Conservation (phyloP, 345 rosid genomes). For the Gossypium longicalyx region DNA sequence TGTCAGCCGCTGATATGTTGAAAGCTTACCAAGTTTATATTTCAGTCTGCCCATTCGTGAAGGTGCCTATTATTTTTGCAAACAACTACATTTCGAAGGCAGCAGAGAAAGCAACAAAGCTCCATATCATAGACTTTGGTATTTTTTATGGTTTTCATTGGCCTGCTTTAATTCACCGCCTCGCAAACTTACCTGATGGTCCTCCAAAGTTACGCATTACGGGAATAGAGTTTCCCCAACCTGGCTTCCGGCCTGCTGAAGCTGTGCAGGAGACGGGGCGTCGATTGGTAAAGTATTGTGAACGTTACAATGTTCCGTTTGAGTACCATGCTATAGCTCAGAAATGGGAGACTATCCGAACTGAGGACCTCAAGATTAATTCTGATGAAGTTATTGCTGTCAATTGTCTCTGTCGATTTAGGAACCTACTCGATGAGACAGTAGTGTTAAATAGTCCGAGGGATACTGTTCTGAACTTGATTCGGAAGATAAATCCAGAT, state of each 20-base stretch:
- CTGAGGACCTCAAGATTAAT: slow-evolving; percentile 33
- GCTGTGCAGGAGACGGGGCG: slow-evolving; percentile 38
- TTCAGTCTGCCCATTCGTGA: slow-evolving; percentile 31
- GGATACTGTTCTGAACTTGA: slow-evolving; percentile 28
- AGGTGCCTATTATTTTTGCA: slow-evolving; percentile 29
- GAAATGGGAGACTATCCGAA: slow-evolving; percentile 41
- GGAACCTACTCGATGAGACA: slow-evolving; percentile 45
- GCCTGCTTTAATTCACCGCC: slow-evolving; percentile 44
- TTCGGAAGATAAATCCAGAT: slow-evolving; percentile 33
- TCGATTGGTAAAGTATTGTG: slow-evolving; percentile 43
- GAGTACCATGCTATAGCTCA: slow-evolving; percentile 39
- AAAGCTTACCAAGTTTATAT: slow-evolving; percentile 30
- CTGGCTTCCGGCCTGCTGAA: slow-evolving; percentile 40
- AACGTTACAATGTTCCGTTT: slow-evolving; percentile 38
- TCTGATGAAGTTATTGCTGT: slow-evolving; percentile 39
- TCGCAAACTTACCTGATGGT: slow-evolving; percentile 29
- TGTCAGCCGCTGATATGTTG: slow-evolving; percentile 33
- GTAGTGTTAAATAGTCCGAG: slow-evolving; percentile 34
- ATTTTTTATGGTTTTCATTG: slow-evolving; percentile 49
- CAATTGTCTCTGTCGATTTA: slow-evolving; percentile 30
- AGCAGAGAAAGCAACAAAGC: slow-evolving; percentile 30
- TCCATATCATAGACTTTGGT: slow-evolving; percentile 53
- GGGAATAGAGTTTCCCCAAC: slow-evolving; percentile 48
- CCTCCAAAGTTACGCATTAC: slow-evolving; percentile 48
- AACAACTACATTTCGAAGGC: slow-evolving; percentile 28